A percentile compares a stretch with the other conserved stretches of the same genome.
These are phyloP conservation scores for Corymbia calophylla DNA, from an alignment of 441 rosid genomes.

Conservation along the genomic window DNA sequence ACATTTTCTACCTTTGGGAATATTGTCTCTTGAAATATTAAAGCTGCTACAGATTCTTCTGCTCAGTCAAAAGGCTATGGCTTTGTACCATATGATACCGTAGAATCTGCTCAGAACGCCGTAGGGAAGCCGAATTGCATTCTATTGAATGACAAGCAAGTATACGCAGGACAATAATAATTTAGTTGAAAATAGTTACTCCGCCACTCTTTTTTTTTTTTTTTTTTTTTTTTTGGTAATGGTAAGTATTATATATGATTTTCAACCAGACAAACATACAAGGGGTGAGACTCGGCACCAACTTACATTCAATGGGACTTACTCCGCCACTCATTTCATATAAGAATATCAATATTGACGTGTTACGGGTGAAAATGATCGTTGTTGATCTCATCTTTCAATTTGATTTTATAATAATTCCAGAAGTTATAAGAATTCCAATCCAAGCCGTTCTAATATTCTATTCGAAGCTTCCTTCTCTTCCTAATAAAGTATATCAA, in stretches of 20 bases:
- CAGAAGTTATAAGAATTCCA: not conserved
- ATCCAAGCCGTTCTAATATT: not conserved
- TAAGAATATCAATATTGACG: not conserved
- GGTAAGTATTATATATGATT: too few species aligned
- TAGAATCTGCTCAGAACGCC: slow-evolving; percentile 37
- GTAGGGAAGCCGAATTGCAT: slow-evolving; percentile 38
- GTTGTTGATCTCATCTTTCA: not conserved
- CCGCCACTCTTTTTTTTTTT: too few species aligned
- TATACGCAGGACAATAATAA: slow-evolving; percentile 10
- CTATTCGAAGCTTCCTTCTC: not conserved
- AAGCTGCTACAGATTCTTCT: slow-evolving; percentile 62
- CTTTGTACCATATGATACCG: slow-evolving; percentile 45
- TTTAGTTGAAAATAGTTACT: not conserved
- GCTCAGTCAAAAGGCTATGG: slow-evolving; percentile 46
- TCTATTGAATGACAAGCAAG: slow-evolving; percentile 34
- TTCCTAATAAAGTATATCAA: not conserved
- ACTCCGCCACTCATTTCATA: not conserved
- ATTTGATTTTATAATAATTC: not conserved
- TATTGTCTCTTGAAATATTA: slow-evolving; percentile 70
- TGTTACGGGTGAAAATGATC: not conserved
- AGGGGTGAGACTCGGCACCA: too few species aligned
- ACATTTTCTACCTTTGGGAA: slow-evolving; percentile 66
- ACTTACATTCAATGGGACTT: too few species aligned
- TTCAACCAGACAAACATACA: too few species aligned
- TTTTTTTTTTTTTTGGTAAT: too few species aligned